Conservation (phyloP, 148 eudicot species). For the Hydrangea macrophylla region DNA sequence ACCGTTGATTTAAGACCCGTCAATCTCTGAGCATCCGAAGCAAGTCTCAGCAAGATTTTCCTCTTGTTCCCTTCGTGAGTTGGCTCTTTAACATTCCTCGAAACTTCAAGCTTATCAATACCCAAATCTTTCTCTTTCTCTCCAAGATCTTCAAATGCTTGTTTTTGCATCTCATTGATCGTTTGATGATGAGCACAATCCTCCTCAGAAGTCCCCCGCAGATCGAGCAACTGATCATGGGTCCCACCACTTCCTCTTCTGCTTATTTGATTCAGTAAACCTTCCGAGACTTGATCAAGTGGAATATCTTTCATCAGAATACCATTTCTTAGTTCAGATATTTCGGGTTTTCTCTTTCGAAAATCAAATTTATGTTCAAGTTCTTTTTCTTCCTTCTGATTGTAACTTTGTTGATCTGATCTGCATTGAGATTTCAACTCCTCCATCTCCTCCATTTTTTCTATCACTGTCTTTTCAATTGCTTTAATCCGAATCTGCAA, state of each 20-base stretch:
- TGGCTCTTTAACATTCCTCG: slow-evolving; percentile 23
- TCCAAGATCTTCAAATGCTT: slow-evolving; percentile 22
- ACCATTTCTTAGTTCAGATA: slow-evolving; percentile 40
- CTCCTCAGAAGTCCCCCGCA: slow-evolving; percentile 69
- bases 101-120: slow-evolving; percentile 56
- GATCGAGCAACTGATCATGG: slow-evolving; percentile 76
- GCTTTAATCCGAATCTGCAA: slow-evolving; percentile 60
- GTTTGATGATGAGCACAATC: slow-evolving; percentile 22
- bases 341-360: slow-evolving; percentile 34
- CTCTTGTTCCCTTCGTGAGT: slow-evolving; percentile 32
- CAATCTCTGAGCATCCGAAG: slow-evolving; percentile 66
- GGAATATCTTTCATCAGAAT: slow-evolving; percentile 83
- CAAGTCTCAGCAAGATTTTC: slow-evolving; percentile 52
- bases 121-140: slow-evolving; percentile 65
- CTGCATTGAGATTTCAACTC: slow-evolving; percentile 35
- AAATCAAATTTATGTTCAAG: slow-evolving; percentile 15
- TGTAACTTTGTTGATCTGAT: slow-evolving; percentile 19
- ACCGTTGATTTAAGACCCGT: slow-evolving; percentile 46
- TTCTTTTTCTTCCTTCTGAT: slow-evolving; percentile 21
- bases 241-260: slow-evolving; percentile 42
- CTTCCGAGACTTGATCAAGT: slow-evolving; percentile 66
- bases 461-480: slow-evolving; percentile 46
- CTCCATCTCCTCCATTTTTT: slow-evolving; percentile 51
- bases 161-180: slow-evolving; percentile 29
- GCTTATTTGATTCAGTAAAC: slow-evolving; percentile 30